Evolutionary conservation across 1,284 basidiomycete genomes (phyloP), one percentile per base, ranked within the genome.

Genomic region (Coniferiporia weirii): DNA sequence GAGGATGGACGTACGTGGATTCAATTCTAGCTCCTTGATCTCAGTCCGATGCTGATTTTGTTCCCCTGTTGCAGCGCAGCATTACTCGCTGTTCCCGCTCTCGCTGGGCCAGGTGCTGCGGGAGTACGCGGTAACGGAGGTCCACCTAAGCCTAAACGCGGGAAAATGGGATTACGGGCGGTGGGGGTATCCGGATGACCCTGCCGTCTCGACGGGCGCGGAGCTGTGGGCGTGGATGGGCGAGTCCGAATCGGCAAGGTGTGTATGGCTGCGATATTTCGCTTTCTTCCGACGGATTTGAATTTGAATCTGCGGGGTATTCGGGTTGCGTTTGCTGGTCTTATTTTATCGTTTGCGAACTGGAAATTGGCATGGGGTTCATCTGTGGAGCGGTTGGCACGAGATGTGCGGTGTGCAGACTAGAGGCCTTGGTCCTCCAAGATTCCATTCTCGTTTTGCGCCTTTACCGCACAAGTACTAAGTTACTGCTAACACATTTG

Each of bases 221-320:
- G 93, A 96, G 69, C 74, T 98, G 2, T 90, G 89, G 84, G 92
- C 89, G 5, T 95, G 92, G 91, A 86, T 95, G 78, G 84, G 79
- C 35, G 84, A 86, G 46, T 80, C 78, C 35, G 76, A 75, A 0
- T 65, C 72, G 20, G 63, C 71, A 15, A 79, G 77, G 86, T 87
- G 66, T 73, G 17, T 55, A 50, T 40, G 13, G 20, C 15, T 51
- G 54, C 27, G 27, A 3, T 27, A 27, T 27, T 27, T 27, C 27
- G 27, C 27, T 27, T n/a, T n/a, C n/a, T n/a, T n/a, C n/a, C n/a
- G n/a, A n/a, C n/a, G n/a, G n/a, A n/a, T n/a, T n/a, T n/a, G n/a
- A n/a, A n/a, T n/a, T 27, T 27, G 27, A 27, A 27, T 3, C 27
- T 27, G 27, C 27, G 27, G 27, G 27, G 27, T 27, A 5, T 27